phyloP scores from a whole-genome alignment of 2,329 filamentous ascomycete species.

The Colletotrichum plurivorum region DNA sequence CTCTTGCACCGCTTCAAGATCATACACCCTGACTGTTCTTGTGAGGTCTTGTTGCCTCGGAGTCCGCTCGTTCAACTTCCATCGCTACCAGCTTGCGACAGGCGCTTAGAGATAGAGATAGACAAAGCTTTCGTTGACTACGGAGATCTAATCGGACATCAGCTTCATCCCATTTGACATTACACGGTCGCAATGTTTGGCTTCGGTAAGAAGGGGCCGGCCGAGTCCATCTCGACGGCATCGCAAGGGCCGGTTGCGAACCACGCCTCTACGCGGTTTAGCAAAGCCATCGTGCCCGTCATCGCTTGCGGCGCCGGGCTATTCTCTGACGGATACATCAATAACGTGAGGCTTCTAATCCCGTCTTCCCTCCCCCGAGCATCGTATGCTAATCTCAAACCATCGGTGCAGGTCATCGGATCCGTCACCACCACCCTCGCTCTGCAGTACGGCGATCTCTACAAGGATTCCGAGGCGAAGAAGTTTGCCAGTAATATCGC shows the following conservation, averaged over 20 bases:
- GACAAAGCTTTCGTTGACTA: not conserved
- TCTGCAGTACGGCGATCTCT: slow-evolving; percentile 78
- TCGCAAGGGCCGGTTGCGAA: slow-evolving; percentile 7
- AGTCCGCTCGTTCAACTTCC: too few relatives aligned
- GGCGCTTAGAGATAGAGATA: too few relatives aligned
- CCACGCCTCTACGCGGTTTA: slow-evolving; percentile 28
- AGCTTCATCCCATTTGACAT: not conserved
- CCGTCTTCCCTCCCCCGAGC: not conserved
- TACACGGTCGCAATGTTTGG: slow-evolving; percentile 17
- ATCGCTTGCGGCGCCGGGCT: slow-evolving; percentile 91
- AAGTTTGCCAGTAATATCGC: slow-evolving; percentile 86
- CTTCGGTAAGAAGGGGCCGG: slow-evolving; percentile 17
- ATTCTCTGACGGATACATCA: slow-evolving; percentile 93
- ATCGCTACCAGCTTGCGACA: too few relatives aligned
- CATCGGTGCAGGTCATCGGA: slow-evolving; percentile 78
- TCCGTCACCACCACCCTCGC: slow-evolving; percentile 85
- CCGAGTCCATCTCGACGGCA: slow-evolving; percentile 13
- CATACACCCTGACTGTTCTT: too few relatives aligned
- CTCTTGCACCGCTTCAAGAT: too few relatives aligned
- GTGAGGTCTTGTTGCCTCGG: too few relatives aligned
- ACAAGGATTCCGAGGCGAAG: slow-evolving; percentile 76
- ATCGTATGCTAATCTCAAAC: not conserved
- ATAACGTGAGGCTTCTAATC: slow-evolving; percentile 71
- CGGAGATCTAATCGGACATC: not conserved
- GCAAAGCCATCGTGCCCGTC: slow-evolving; percentile 68